Evolutionary conservation across 495 filamentous ascomycete species (phyloP), one percentile per base, ranked within the genome.

Genomic region (Penicillium steckii): DNA sequence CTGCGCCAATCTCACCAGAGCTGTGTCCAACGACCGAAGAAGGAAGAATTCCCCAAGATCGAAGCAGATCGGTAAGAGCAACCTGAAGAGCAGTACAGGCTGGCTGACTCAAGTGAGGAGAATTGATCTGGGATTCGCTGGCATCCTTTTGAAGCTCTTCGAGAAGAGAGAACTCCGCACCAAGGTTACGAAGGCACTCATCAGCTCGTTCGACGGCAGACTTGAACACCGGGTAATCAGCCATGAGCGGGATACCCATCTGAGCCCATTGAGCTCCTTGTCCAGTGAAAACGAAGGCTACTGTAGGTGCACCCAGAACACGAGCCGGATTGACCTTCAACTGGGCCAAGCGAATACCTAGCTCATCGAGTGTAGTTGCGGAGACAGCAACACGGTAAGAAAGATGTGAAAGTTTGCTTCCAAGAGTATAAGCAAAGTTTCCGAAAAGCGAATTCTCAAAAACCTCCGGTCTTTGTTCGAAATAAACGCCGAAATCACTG

Each of bases 201-300:
- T 58, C 44, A 3, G 60, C 60, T 15, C 46, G 51, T 21, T 50
- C 33, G 25, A 70, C 58, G 0, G 60, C 53, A 17, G 61, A 41
- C 24, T 55, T 44, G 41, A 68, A 67, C 10, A 65, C 47, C 0
- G 60, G 48, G 33, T 67, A 66, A 19, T 59, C 48, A 7, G 64
- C 41, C 47, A 61, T 59, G 24, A 62, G 58, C n/a, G 61, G 61
- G 26, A 60, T 53, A 9, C 68, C 73, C 68, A 71, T 76, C 32
- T 56, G 55, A 8, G 58, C 46, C 69, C 69, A 76, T 50, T 76
- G 73, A 13, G 72, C 73, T 2, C 73, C 73, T 50, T 76, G 73
- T 0, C 72, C 72, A 26, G 70, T 73, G 48, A 75, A 75, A 4
- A 70, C 67, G 33, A 68, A 66, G 0, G 57, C 46, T 1, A 62